phyloP scores from a whole-genome alignment of 148 eudicot genomes.

The Beta vulgaris region DNA sequence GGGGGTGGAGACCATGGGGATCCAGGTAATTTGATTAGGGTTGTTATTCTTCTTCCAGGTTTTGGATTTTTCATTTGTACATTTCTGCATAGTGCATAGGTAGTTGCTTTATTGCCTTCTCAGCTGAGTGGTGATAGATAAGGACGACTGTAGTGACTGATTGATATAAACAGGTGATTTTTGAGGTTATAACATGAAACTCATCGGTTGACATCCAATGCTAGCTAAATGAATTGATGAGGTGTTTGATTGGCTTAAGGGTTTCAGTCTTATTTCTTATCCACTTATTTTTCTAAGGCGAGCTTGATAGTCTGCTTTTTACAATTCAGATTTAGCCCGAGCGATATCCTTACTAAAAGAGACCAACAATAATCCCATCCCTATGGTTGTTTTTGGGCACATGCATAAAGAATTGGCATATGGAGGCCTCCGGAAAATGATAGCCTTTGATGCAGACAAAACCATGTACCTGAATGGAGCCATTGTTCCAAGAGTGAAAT shows the following conservation, averaged over 20 bases:
- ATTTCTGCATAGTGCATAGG: not conserved
- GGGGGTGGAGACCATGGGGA: slow-evolving; percentile 91
- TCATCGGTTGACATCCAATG: not conserved
- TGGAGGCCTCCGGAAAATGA: slow-evolving; percentile 78
- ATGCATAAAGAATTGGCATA: slow-evolving; percentile 75
- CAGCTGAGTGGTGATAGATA: not conserved
- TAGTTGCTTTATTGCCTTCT: not conserved
- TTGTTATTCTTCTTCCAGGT: not conserved
- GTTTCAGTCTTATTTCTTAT: not conserved
- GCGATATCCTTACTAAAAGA: slow-evolving; percentile 66
- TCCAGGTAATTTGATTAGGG: slow-evolving; percentile 52
- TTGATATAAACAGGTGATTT: not conserved
- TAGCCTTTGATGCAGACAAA: slow-evolving; percentile 56
- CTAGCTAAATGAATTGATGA: not conserved
- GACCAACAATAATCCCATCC: slow-evolving; percentile 45
- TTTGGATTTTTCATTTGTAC: not conserved
- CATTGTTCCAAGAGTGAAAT: slow-evolving; percentile 71
- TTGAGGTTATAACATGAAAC: not conserved
- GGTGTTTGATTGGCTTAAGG: not conserved
- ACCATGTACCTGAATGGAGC: slow-evolving; percentile 81
- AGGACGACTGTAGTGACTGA: slow-evolving; percentile 3
- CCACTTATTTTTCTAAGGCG: not conserved
- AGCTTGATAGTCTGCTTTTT: slow-evolving; percentile 2
- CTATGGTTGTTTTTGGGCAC: slow-evolving; percentile 88
- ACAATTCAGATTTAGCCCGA: slow-evolving; percentile 61